These are phyloP conservation scores for Annulohypoxylon maeteangense DNA, from an alignment of 495 filamentous ascomycete genomes.

Conservation along the genomic window DNA sequence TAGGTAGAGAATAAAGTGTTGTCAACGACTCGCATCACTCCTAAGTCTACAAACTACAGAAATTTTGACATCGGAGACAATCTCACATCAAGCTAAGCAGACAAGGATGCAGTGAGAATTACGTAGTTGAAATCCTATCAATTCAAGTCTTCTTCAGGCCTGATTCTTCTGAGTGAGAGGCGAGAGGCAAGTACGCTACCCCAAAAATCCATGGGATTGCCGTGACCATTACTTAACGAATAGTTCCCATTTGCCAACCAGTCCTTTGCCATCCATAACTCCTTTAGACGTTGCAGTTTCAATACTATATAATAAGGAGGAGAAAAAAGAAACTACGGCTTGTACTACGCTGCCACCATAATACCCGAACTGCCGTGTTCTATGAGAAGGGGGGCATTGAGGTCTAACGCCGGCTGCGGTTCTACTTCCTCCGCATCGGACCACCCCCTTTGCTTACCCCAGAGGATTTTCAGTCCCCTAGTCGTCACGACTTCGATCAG, in stretches of 20 bases:
- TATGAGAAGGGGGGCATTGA: constrained; percentile 43
- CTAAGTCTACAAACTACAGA: neutral
- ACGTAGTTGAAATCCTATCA: neutral
- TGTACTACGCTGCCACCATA: constrained; percentile 37
- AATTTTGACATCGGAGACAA: neutral
- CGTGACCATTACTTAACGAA: constrained; percentile 20
- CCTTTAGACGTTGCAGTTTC: constrained; percentile 1
- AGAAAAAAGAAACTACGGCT: neutral
- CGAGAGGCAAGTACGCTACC: constrained; percentile 20
- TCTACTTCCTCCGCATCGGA: constrained; percentile 55
- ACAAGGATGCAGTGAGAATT: neutral
- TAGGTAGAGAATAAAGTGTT: too few relatives aligned
- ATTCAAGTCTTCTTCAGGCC: neutral
- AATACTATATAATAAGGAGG: neutral
- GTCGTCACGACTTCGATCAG: constrained; percentile 66
- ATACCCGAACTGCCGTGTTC: constrained; percentile 33
- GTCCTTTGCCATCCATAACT: constrained; percentile 1
- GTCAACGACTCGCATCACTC: neutral
- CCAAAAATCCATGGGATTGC: neutral
- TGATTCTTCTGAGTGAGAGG: constrained; percentile 18
- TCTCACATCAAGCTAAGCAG: neutral
- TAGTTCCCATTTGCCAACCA: neutral
- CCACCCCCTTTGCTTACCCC: constrained; percentile 80
- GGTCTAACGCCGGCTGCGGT: constrained; percentile 27
- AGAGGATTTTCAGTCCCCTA: constrained; percentile 66